Percentiles rank a stretch among this genome's conserved stretches.
These are phyloP conservation scores for Candida labiduridarum DNA, from an alignment of 1,139 yeast species.

Conservation along the genomic window DNA sequence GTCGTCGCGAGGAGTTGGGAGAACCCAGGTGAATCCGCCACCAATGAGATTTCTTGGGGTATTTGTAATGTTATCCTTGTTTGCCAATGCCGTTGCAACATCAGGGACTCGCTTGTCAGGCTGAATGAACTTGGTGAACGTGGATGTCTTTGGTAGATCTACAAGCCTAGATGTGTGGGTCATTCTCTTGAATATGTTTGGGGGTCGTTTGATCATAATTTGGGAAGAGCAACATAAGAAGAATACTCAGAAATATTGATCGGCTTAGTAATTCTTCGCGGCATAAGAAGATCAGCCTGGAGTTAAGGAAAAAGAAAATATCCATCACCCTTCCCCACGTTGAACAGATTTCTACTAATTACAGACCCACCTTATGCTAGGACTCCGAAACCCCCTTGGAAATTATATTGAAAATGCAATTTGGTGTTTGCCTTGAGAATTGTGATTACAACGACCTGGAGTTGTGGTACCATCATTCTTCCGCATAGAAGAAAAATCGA, in stretches of 20 bases:
- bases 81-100: constrained; percentile 48
- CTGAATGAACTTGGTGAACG: constrained; percentile 51
- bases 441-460: too few relatives aligned
- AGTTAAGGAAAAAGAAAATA: too few relatives aligned
- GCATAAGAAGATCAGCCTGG: background rate
- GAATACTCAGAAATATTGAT: background rate
- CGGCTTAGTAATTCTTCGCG: background rate
- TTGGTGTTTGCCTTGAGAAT: too few relatives aligned
- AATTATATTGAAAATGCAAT: too few relatives aligned
- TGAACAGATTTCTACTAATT: too few relatives aligned
- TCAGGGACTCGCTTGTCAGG: constrained; percentile 66
- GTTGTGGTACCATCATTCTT: too few relatives aligned
- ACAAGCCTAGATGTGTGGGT: constrained; percentile 19
- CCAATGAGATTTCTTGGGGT: constrained; percentile 61
- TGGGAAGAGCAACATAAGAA: background rate
- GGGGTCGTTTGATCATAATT: background rate
- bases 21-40: constrained; percentile 73
- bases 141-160: constrained; percentile 43
- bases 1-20: constrained; percentile 62
- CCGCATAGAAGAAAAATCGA: too few relatives aligned
- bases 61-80: constrained; percentile 35
- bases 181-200: constrained; percentile 11
- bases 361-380: too few relatives aligned
- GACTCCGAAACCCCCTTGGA: too few relatives aligned
- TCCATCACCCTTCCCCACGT: too few relatives aligned